phyloP scores from a whole-genome alignment of 768 basidiomycete genomes.

The Amyloporia xantha region DNA sequence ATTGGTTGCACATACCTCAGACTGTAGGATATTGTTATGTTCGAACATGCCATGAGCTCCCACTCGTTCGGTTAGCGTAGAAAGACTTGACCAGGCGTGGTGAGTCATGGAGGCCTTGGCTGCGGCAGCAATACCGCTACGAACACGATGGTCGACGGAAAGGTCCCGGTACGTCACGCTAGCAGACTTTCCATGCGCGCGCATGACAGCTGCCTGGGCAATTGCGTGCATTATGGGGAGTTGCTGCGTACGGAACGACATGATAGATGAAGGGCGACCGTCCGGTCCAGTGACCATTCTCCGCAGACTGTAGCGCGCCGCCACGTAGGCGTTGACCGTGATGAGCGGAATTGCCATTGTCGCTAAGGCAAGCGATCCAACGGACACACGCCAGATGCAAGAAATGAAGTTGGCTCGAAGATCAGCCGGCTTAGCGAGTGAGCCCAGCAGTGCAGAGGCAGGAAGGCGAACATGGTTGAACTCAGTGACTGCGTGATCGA shows the following conservation, averaged over 20 bases:
- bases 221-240: constrained; percentile 30
- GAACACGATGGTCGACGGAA: constrained; percentile 14
- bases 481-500: constrained; percentile 30
- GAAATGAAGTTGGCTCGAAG: constrained; percentile 20
- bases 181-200: constrained; percentile 24
- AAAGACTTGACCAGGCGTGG: constrained; percentile 13
- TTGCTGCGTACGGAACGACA: constrained; percentile 37
- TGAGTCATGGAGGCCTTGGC: constrained; percentile 26
- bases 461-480: constrained; percentile 32
- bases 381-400: constrained; percentile 24
- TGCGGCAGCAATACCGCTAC: constrained; percentile 25
- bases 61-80: constrained; percentile 30
- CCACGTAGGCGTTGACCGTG: constrained; percentile 21
- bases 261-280: constrained; percentile 22
- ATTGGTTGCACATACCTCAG: constrained; percentile 7
- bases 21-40: constrained; percentile 27
- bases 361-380: constrained; percentile 28
- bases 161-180: constrained; percentile 22
- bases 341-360: constrained; percentile 20
- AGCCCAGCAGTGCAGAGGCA: constrained; percentile 25
- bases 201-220: constrained; percentile 30
- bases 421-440: constrained; percentile 15
- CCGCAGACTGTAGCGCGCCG: constrained; percentile 26
- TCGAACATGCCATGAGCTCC: constrained; percentile 39
- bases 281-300: constrained; percentile 18